phyloP scores from a whole-genome alignment of 73 alveolate species.

The Uronychia binucleata region DNA sequence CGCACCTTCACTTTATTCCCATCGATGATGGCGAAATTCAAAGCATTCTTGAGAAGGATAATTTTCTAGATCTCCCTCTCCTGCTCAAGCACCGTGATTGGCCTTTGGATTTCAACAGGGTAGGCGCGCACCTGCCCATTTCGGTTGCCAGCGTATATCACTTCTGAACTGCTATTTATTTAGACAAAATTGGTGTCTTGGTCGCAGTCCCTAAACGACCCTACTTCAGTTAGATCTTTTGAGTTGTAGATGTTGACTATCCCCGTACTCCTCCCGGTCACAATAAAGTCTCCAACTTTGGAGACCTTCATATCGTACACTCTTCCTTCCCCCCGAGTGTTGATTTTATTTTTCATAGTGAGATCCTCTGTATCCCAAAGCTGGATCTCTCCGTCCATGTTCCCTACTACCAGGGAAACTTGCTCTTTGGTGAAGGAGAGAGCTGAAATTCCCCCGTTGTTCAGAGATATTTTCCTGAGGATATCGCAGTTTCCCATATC shows the following conservation, averaged over 20 bases:
- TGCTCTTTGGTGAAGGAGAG: background rate
- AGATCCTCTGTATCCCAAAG: background rate
- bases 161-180: background rate
- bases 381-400: background rate
- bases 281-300: background rate
- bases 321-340: background rate
- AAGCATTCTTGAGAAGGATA: background rate
- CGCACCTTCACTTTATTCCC: background rate
- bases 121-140: background rate
- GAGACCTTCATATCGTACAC: background rate
- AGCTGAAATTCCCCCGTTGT: too few species aligned
- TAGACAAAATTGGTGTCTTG: background rate
- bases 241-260: background rate
- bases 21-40: background rate
- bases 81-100: background rate
- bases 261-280: background rate
- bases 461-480: background rate
- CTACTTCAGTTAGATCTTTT: background rate
- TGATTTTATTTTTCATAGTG: too few species aligned
- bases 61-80: too few species aligned
- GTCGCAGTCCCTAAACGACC: background rate
- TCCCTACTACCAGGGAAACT: background rate
- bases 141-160: background rate
- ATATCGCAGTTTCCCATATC: background rate
- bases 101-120: background rate